Base-by-base conservation (phyloP, 129 eudicot genomes). In the Flaveria trinervia region DNA sequence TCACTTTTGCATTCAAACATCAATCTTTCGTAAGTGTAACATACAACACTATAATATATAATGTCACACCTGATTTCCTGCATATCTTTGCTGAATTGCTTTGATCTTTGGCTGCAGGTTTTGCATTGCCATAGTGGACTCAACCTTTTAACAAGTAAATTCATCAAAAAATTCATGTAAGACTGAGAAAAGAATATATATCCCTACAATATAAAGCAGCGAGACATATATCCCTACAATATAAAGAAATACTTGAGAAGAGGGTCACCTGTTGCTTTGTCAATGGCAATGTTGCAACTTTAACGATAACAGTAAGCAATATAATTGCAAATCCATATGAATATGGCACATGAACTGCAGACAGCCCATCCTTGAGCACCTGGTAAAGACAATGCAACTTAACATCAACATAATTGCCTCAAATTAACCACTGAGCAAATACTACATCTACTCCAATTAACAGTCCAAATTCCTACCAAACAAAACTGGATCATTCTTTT, bases 291-390 rank as follows among this genome's bases (percentile, higher is more conserved):
- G 99, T 95, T 59, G 87, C 92, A 73, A 83, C 52, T 81, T 95
- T 95, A 67, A 95, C 99, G 25, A 95, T 43, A 74, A 95, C 92
- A 30, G 99, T 95, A 39, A 95, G 99, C 89, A 95, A 86, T 77
- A 95, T 95, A 74, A 95, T 92, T 7, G 99, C 99, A 80, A 95
- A 95, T 86, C 97, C 99, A 77, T 95, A 95, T 11, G 99, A 75
- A 79, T 95, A 95, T 43, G 99, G 99, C 75, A 95, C 89, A 66
- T 92, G 99, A 82, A 92, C 90, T n/a, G 95, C 83, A 28, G 88
- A 2, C 44, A 95, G 90, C 54, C 95, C 96, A 81, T 85, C 97
- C 81, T 95, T 95, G 81, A 95, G 69, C 23, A 95, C 84, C 99
- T 95, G 87, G 50, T 57, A 74, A 55, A 67, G 70, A 73, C 14